Base-by-base conservation (phyloP, 1,139 yeast genomes). In the Yamadazyma trypodendri region DNA sequence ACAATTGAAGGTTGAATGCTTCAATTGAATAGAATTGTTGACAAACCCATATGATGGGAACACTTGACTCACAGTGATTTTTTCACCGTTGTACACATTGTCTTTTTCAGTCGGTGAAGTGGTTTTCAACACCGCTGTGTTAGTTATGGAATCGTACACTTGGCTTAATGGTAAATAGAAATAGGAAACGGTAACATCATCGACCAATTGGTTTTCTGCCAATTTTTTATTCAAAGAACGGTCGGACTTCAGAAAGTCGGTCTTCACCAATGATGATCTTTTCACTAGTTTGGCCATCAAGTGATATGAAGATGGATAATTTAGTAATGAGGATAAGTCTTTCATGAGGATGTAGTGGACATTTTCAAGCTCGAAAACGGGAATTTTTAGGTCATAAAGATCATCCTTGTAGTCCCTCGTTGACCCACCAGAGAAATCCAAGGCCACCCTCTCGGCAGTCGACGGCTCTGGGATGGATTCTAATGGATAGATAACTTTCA, bases 301-400 rank as follows among this genome's bases (percentile, higher is more conserved):
- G 43, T 71, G 77, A 42, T 69, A 69, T 4, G 75, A 64, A 2
- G 75, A 69, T 2, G 75, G 74, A 41, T 53, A 70, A 40, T 63
- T 64, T 68, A 72, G 69, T 3, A 59, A 40, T n/a, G 27, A 29
- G 4, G 70, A 62, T 39, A 71, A 50, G 40, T 67, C 61, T 36
- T 60, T 59, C 3, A 65, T 36, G 30, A 70, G 52, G 2, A 65
- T 65, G 34, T 51, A 55, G 22, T 54, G 39, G 5, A 36, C 34
- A 12, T 36, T 37, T 16, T 39, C 37, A 6, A 27, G n/a, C 18
- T 29, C 31, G 31, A 49, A 49, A 1, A 47, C 17, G 2, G 52
- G 49, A 5, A 44, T 40, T 28, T 36, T 40, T 15, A 40, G 33
- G 17, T 25, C 24, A 14, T 11, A 2, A 13, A 40, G 25, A 16